Percentiles rank a stretch among this genome's conserved stretches.
phyloP scores from a whole-genome alignment of 1,284 basidiomycete species.

The Cryptococcus floricola region DNA sequence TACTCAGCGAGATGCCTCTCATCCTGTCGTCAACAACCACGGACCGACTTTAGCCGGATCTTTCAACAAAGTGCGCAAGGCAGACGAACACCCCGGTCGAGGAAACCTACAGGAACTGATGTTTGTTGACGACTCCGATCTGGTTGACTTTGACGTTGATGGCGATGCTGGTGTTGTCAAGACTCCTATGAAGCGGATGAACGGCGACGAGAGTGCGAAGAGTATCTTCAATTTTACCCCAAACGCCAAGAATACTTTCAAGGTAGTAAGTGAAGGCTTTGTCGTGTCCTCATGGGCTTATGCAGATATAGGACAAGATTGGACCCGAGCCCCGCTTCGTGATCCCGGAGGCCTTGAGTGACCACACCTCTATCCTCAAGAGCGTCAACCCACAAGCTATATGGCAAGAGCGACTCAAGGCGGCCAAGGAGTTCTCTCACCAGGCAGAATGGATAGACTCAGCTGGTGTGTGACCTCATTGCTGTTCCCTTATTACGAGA shows the following conservation, averaged over 20 bases:
- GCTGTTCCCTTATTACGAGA: not conserved
- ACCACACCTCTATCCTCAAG: slow-evolving; percentile 1
- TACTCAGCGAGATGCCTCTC: too few relatives aligned
- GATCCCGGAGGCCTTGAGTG: slow-evolving; percentile 2
- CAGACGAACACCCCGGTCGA: not conserved
- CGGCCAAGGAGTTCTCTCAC: not conserved
- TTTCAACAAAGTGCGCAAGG: too few relatives aligned
- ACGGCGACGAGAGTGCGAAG: not conserved
- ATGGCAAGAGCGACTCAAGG: slow-evolving; percentile 1
- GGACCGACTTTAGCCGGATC: not conserved
- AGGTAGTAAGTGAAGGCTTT: not conserved
- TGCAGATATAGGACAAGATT: not conserved
- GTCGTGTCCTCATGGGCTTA: not conserved
- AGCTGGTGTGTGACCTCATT: not conserved
- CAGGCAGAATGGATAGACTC: not conserved
- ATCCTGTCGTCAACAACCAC: not conserved
- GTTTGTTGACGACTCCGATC: not conserved
- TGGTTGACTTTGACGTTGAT: not conserved
- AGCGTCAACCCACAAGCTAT: slow-evolving; percentile 2
- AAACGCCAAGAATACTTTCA: not conserved
- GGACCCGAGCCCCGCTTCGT: slow-evolving; percentile 3
- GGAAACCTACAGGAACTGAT: not conserved
- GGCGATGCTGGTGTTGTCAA: not conserved
- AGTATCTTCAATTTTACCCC: slow-evolving; percentile 12
- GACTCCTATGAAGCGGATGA: not conserved